Evolutionary conservation across 2,329 filamentous ascomycete genomes (phyloP), one percentile per base, ranked within the genome.

Genomic region (Fusarium mundagurra): DNA sequence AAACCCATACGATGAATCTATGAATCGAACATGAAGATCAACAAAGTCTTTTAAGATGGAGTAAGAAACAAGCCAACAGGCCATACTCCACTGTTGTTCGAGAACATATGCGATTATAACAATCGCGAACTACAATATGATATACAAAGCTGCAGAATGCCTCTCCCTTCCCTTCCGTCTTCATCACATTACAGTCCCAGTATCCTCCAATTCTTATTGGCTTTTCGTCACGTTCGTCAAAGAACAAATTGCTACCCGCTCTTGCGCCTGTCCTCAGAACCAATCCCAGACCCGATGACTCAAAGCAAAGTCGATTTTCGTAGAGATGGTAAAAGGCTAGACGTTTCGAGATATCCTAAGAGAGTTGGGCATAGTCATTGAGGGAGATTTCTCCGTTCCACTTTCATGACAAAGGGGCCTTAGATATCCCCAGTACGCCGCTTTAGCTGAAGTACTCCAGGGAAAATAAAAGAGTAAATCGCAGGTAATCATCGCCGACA

Each of bases 111-210:
- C 68, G 64, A 78, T 47, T 67, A 75, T 72, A 63, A 76, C 44
- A 66, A 75, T 72, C 75, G 68, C 75, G 58, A 75, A 73, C 77
- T 78, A 78, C 75, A 77, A 77, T 73, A 77, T 78, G 73, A 77
- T 78, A 74, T 67, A 78, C 67, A 67, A 74, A 73, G 61, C 64
- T 70, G 60, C 71, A 59, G 45, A 68, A 64, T 64, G 68, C 62
- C 50, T 69, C 38, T 29, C 54, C 64, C 64, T 45, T 58, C 43
- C 57, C 45, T 51, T 44, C 66, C 60, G 33, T 69, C 66, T 75
- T 72, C 61, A 57, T 73, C 71, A 64, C 61, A 74, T 76, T 74
- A 75, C 45, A 70, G 45, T 63, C 55, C 67, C 51, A 69, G 53
- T 76, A 64, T 60, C 57, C 60, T 34, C 39, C 64, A 57, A 39